Conservation (phyloP, 2,329 filamentous ascomycete species). For the Fusarium tupiense region DNA sequence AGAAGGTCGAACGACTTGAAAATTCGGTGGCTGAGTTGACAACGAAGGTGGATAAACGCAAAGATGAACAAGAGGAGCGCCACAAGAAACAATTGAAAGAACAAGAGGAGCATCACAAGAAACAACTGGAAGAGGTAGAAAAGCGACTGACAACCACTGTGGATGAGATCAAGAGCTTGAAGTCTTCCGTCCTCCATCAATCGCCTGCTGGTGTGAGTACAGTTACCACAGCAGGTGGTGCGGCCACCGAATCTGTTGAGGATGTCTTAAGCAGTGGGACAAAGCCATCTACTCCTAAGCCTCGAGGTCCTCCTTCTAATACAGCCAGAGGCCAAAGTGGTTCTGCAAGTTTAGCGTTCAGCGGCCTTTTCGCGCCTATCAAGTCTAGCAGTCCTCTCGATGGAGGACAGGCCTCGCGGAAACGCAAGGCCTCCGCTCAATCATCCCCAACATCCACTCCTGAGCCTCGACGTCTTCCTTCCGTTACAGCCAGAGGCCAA, state of each 20-base stretch:
- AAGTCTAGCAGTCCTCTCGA: background rate
- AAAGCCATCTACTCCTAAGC: background rate
- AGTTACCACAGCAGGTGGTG: accelerated
- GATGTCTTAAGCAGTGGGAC: accelerated
- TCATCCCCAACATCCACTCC: background rate
- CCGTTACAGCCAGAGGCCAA: background rate
- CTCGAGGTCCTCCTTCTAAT: background rate
- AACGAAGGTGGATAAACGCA: background rate
- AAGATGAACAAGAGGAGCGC: background rate
- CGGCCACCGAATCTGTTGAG: background rate
- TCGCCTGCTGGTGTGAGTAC: background rate
- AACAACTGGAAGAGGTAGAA: background rate
- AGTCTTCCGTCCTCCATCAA: background rate
- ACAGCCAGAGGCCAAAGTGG: background rate
- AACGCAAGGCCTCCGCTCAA: background rate
- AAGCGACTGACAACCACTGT: accelerated
- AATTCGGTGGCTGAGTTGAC: accelerated
- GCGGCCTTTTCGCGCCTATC: accelerated
- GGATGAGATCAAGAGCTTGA: background rate
- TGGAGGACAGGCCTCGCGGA: background rate
- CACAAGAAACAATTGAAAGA: background rate
- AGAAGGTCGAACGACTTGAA: background rate
- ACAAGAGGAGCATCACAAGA: background rate
- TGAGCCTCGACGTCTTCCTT: background rate
- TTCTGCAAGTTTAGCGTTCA: accelerated